These are phyloP conservation scores for Casuarina equisetifolia DNA, from an alignment of 306 rosid genomes.

Conservation along the genomic window DNA sequence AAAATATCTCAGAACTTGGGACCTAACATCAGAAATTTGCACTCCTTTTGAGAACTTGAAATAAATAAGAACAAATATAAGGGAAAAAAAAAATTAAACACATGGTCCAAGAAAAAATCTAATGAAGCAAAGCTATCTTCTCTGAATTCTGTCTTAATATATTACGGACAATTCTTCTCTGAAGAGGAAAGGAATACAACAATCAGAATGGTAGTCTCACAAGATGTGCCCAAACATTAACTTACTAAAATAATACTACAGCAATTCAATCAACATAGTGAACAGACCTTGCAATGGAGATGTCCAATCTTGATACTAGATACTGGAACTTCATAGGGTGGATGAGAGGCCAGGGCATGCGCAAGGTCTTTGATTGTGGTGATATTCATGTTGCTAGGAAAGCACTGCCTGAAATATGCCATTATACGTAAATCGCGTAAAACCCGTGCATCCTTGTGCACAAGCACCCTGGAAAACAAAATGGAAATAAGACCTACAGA, in stretches of 20 bases:
- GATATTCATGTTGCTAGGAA: slow-evolving; percentile 57
- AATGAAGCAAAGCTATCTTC: background rate
- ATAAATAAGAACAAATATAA: background rate
- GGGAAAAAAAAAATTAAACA: background rate
- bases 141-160: slow-evolving; percentile 9
- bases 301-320: slow-evolving; percentile 72
- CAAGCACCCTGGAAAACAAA: slow-evolving; percentile 52
- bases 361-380: slow-evolving; percentile 84
- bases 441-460: slow-evolving; percentile 66
- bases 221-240: background rate
- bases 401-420: slow-evolving; percentile 90
- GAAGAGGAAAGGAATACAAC: background rate
- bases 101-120: background rate
- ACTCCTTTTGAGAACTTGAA: background rate
- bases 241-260: background rate
- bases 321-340: slow-evolving; percentile 89
- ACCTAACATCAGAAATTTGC: slow-evolving; percentile 49
- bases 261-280: slow-evolving; percentile 17
- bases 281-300: slow-evolving; percentile 73
- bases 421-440: slow-evolving; percentile 70
- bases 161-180: background rate
- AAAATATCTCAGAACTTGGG: slow-evolving; percentile 62
- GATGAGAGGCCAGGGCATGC: slow-evolving; percentile 69
- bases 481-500: slow-evolving; percentile 9
- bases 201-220: background rate